These are phyloP conservation scores for Cryptococcus maquisensis DNA, from an alignment of 1,284 basidiomycete species.

Conservation along the genomic window DNA sequence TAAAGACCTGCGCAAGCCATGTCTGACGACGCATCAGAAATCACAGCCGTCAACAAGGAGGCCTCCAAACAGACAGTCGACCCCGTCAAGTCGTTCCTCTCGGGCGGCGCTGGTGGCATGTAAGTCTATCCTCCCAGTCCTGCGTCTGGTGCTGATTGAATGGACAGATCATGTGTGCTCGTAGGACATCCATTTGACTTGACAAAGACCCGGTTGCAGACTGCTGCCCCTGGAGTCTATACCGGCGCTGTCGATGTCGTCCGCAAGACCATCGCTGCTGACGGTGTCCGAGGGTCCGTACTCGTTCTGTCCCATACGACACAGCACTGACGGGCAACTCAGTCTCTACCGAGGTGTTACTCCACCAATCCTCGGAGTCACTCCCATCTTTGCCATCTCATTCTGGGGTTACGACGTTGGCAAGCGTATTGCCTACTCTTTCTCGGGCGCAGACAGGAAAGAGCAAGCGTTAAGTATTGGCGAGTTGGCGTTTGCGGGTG, in stretches of 20 bases:
- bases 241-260: conserved; percentile 92
- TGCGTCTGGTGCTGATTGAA: neutral
- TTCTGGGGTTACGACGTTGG: conserved; percentile 98
- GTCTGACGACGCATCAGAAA: conserved; percentile 34
- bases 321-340: neutral
- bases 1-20: conserved; percentile 10
- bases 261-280: conserved; percentile 78
- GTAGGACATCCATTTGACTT: conserved; percentile 95
- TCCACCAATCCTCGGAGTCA: conserved; percentile 91
- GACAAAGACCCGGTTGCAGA: conserved; percentile 94
- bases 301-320: neutral
- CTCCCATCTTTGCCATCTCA: conserved; percentile 96
- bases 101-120: conserved; percentile 87
- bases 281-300: conserved; percentile 80
- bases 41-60: conserved; percentile 21
- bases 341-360: conserved; percentile 96
- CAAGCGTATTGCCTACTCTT: conserved; percentile 75
- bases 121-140: neutral
- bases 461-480: conserved; percentile 60
- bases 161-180: conserved; percentile 30
- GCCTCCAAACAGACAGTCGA: conserved; percentile 35
- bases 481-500: conserved; percentile 90
- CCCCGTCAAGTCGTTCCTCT: conserved; percentile 71
- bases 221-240: conserved; percentile 83
- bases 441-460: conserved; percentile 45